Evolutionary conservation across 169 alveolate species (phyloP), one percentile per base, ranked within the genome.

Genomic region (Plasmodium malariae): DNA sequence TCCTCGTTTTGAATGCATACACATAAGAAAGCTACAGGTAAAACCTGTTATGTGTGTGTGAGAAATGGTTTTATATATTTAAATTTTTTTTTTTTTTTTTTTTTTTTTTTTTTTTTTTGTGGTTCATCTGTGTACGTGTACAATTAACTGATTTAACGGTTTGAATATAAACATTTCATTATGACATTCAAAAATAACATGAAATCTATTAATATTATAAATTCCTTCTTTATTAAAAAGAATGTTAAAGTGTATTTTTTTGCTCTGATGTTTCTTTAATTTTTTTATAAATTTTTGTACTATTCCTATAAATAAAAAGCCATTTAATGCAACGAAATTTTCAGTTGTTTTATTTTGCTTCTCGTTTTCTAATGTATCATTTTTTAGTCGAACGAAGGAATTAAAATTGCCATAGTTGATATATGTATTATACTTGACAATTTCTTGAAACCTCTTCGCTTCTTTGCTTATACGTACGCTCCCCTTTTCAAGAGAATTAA

Each of bases 191-290:
- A 78, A 78, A 32, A 62, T 49, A 17, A 78, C 49, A 28, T 62
- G 78, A 36, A 78, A 78, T 78, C 63, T 78, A 63, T 78, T 78
- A 62, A 78, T 78, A 57, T 78, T 78, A 57, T 78, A 78, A 54
- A 78, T 34, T 24, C 89, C 89, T 55, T 78, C 78, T 55, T 69
- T 32, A 6, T 76, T 78, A 37, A 78, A 78, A 21, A 78, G 74
- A 1, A 78, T 36, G 48, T 78, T 78, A 78, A 78, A 78, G 63
- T 62, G 63, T 78, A 78, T 3, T 37, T 78, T 78, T 78, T 54
- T 78, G 45, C 55, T 45, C 48, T 62, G n/a, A 34, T 69, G 55
- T 12, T 78, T 78, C 63, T 78, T 78, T 51, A 78, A 43, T 63
- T 55, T 78, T 78, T 78, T 78, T 48, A 78, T 30, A 78, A 62